These are phyloP conservation scores for Albugo candida DNA, from an alignment of 352 stramenopile genomes.

Conservation along the genomic window DNA sequence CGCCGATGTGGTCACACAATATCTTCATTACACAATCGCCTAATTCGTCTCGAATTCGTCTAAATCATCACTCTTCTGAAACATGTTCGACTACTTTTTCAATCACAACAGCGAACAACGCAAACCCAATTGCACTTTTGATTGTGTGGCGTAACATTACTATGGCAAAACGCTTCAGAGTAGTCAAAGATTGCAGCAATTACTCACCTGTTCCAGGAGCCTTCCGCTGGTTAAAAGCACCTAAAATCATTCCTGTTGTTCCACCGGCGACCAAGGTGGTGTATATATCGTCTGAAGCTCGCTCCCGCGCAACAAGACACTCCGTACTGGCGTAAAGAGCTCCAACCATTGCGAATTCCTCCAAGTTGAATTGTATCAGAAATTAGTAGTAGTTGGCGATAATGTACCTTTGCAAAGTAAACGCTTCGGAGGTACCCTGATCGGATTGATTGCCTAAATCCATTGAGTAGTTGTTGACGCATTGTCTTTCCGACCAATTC, in stretches of 20 bases:
- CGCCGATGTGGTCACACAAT: background rate
- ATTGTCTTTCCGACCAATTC: conserved; percentile 71
- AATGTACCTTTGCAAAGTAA: conserved; percentile 64
- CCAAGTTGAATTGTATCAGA: background rate
- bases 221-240: conserved; percentile 43
- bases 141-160: conserved; percentile 43
- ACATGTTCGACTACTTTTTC: conserved; percentile 64
- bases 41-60: too few species aligned
- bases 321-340: conserved; percentile 65
- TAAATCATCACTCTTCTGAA: too few species aligned
- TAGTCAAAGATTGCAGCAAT: conserved; percentile 6
- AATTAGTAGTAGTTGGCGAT: background rate
- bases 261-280: conserved; percentile 61
- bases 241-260: conserved; percentile 38
- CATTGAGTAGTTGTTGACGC: conserved; percentile 72
- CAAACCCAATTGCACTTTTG: conserved; percentile 63
- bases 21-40: background rate
- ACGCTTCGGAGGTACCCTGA: conserved; percentile 59
- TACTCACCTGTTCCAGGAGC: conserved; percentile 32
- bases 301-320: conserved; percentile 69
- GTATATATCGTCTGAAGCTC: conserved; percentile 47
- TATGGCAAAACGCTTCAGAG: background rate
- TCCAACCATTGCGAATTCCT: conserved; percentile 73
- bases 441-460: conserved; percentile 66
- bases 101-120: conserved; percentile 68